Evolutionary conservation across 768 basidiomycete genomes (phyloP).

Genomic region (Lactarius evosmus): DNA sequence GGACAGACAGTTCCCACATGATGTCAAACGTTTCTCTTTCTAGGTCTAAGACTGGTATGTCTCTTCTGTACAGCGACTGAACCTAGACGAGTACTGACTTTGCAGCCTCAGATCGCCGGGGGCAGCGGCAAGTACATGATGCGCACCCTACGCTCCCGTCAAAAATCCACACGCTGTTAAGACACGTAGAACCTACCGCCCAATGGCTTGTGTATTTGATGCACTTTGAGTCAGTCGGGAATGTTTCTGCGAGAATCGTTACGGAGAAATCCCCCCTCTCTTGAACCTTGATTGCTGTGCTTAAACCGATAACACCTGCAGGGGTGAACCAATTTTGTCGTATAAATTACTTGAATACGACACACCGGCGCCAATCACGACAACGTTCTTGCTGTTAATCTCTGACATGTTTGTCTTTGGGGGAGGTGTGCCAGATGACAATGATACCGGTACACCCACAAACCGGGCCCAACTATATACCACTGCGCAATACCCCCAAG

Average conservation of each 20-base stretch:
- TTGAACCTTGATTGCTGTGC: constrained; percentile 70
- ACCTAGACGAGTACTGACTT: constrained; percentile 40
- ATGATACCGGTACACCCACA: not conserved
- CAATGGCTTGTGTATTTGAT: constrained; percentile 77
- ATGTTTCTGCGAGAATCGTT: constrained; percentile 63
- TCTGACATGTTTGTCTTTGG: not conserved
- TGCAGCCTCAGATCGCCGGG: constrained; percentile 47
- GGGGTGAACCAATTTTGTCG: not conserved
- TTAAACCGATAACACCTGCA: constrained; percentile 73
- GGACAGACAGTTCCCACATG: constrained; percentile 71
- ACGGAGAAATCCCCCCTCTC: constrained; percentile 60
- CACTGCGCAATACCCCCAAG: too few species aligned
- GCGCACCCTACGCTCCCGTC: constrained; percentile 57
- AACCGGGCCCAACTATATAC: not conserved
- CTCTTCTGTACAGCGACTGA: not conserved
- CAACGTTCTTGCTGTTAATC: constrained; percentile 2
- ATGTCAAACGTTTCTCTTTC: constrained; percentile 71
- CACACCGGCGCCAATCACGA: constrained; percentile 6
- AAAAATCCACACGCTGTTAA: not conserved
- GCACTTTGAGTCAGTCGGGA: constrained; percentile 69
- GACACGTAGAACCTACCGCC: constrained; percentile 53
- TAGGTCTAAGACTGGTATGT: constrained; percentile 43
- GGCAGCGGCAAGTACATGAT: constrained; percentile 60
- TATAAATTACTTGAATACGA: not conserved
- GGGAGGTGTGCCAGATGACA: not conserved